Evolutionary conservation across 2,329 filamentous ascomycete species (phyloP).

Genomic region (Aureobasidium mangrovei): DNA sequence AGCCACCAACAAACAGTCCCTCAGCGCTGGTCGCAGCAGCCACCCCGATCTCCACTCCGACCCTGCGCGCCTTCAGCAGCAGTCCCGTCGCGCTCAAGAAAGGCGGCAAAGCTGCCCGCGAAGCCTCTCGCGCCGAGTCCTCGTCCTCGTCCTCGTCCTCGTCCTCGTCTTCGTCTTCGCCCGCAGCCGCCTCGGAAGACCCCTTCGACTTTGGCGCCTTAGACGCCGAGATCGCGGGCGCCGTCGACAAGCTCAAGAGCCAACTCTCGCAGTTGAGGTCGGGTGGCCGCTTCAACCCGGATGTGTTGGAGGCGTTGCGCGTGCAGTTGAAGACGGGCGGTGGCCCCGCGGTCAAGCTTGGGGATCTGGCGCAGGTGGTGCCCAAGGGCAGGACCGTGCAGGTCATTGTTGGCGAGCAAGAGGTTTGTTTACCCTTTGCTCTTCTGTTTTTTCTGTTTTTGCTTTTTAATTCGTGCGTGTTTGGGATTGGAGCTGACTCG

Average conservation of each 20-base stretch:
- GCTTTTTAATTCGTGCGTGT: background rate
- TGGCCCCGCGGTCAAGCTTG: slow-evolving; percentile 37
- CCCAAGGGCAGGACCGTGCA: slow-evolving; percentile 54
- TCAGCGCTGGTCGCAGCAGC: background rate
- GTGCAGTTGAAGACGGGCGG: slow-evolving; percentile 47
- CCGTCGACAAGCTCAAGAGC: slow-evolving; percentile 49
- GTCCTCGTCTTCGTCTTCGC: slow-evolving; percentile 25
- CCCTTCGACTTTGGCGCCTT: slow-evolving; percentile 53
- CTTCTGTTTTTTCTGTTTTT: background rate
- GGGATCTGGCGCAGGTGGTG: slow-evolving; percentile 58
- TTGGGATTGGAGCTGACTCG: background rate
- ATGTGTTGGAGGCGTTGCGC: slow-evolving; percentile 50
- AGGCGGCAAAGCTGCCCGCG: slow-evolving; percentile 42
- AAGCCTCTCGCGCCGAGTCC: slow-evolving; percentile 24
- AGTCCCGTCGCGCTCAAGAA: slow-evolving; percentile 41
- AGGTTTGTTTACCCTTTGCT: slow-evolving; percentile 37
- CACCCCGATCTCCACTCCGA: background rate
- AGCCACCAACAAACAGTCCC: background rate
- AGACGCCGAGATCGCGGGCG: slow-evolving; percentile 46
- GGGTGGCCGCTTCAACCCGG: slow-evolving; percentile 54
- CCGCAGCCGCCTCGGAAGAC: slow-evolving; percentile 39
- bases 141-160: slow-evolving; percentile 27
- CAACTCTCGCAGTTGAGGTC: slow-evolving; percentile 54
- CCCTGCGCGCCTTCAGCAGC: slow-evolving; percentile 32
- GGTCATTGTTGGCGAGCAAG: slow-evolving; percentile 56